These are phyloP conservation scores for Rhynchospora pubera DNA, from an alignment of 176 grass and related monocot genomes.

Conservation along the genomic window DNA sequence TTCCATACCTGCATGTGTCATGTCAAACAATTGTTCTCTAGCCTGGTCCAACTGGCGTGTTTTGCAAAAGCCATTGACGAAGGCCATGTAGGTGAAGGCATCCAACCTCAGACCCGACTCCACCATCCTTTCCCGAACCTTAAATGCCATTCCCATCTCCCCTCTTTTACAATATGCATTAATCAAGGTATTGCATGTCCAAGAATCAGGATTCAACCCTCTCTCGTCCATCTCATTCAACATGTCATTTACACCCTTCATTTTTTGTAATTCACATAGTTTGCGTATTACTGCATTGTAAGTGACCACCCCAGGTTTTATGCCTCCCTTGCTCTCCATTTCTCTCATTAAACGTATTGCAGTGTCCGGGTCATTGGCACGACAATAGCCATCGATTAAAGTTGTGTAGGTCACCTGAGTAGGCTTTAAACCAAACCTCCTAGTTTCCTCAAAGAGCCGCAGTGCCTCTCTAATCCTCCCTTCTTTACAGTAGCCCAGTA, in stretches of 20 bases:
- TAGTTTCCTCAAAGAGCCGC: slow-evolving; percentile 46
- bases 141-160: slow-evolving; percentile 59
- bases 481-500: slow-evolving; percentile 70
- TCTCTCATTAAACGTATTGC: slow-evolving; percentile 40
- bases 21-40: slow-evolving; percentile 67
- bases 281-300: slow-evolving; percentile 77
- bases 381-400: slow-evolving; percentile 73
- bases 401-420: slow-evolving; percentile 71
- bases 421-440: slow-evolving; percentile 1
- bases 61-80: slow-evolving; percentile 89
- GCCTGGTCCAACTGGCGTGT: slow-evolving; percentile 50
- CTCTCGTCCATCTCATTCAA: slow-evolving; percentile 78
- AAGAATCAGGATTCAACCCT: slow-evolving; percentile 60
- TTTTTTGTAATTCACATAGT: slow-evolving; percentile 63
- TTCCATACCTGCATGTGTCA: slow-evolving; percentile 65
- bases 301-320: slow-evolving; percentile 47
- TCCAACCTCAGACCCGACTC: slow-evolving; percentile 75
- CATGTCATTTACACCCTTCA: slow-evolving; percentile 59
- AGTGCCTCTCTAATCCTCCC: slow-evolving; percentile 58
- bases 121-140: slow-evolving; percentile 64
- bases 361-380: slow-evolving; percentile 37
- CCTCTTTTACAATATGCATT: slow-evolving; percentile 83
- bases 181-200: slow-evolving; percentile 91
- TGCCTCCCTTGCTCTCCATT: slow-evolving; percentile 58
- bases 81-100: slow-evolving; percentile 83